Base-by-base conservation (phyloP, 2,329 filamentous ascomycete genomes). In the Fonsecaea nubica region DNA sequence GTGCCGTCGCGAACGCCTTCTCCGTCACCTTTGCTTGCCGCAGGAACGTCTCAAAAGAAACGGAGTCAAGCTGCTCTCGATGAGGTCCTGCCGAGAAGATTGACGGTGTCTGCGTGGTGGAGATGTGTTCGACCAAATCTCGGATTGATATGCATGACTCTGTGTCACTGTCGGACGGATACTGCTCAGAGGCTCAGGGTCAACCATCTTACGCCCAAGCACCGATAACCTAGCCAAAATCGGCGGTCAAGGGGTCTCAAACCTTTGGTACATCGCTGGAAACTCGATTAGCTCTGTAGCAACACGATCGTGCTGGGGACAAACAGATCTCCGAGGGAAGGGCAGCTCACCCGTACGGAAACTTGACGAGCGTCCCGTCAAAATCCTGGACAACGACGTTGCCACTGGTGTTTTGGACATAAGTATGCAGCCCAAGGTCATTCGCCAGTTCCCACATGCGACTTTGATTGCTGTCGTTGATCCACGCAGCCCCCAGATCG, bases 41-140 rank as follows among this genome's bases (percentile, higher is more conserved):
- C 4, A 80, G 68, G 64, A 76, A 82, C 7, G 76, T 74, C 54
- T 80, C 76, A 30, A 82, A 76, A 6, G 78, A 80, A 9, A 80
- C 69, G 0, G 73, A 66, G 60, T 81, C 80, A 5, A 80, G 74
- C 13, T 72, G 18, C 30, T 59, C 32, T n/a, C 68, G 68, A 30
- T 64, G 63, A 30, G 60, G 60, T 2, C 68, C 65, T 38, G 65
- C 63, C 15, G 65, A 59, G 53, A 68, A 68, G 30, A 70, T 64
- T n/a, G 68, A 70, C n/a, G 65, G 63, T 5, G 52, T 59, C 21
- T 67, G 60, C 15, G 60, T 58, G 8, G 53, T 64, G 1, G 68
- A 66, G 4, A 66, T 35, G 15, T 54, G 48, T 42, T 70, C 62
- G 40, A 70, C 68, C 45, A 64, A 42, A 36, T 70, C 65, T 36